Percentiles rank a stretch among this genome's conserved stretches.
Conservation (phyloP, 2,329 filamentous ascomycete species). For the Colletotrichum viniferum region DNA sequence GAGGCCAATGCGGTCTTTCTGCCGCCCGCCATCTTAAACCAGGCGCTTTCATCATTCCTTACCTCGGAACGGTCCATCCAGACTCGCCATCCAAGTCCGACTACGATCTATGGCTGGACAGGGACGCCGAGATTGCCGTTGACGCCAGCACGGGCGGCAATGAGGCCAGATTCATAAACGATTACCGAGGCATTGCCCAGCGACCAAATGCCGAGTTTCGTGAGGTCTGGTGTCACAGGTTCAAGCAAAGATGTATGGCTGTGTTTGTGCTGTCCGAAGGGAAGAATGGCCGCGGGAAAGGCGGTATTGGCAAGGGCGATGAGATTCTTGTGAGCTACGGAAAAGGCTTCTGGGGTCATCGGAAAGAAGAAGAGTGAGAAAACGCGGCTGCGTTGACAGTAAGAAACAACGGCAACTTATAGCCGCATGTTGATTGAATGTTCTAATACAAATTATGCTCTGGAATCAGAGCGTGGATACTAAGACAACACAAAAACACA, state of each 20-base stretch:
- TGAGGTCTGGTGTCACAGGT: constrained; percentile 59
- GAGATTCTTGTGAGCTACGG: constrained; percentile 72
- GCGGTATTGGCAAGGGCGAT: constrained; percentile 59
- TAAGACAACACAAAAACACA: background rate
- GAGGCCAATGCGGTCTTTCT: constrained; percentile 65
- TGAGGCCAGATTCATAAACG: constrained; percentile 70
- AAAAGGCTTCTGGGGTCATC: constrained; percentile 59
- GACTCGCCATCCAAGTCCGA: constrained; percentile 47
- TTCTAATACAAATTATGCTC: background rate
- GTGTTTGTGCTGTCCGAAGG: constrained; percentile 59
- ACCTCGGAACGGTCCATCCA: constrained; percentile 64
- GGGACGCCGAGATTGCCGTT: constrained; percentile 60
- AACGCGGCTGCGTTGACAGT: background rate
- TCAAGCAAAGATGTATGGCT: constrained; percentile 58
- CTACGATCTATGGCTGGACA: constrained; percentile 69
- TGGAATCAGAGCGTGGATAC: background rate
- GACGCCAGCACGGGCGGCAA: constrained; percentile 64
- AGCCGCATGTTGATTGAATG: background rate
- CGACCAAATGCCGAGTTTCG: constrained; percentile 64
- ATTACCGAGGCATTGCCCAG: constrained; percentile 63
- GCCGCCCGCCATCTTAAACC: constrained; percentile 57
- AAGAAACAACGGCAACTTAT: background rate
- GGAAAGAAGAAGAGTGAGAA: background rate
- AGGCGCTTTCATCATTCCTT: constrained; percentile 63
- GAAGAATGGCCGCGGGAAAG: constrained; percentile 36